phyloP scores from a whole-genome alignment of 441 rosid genomes.

The Codiaeum variegatum region DNA sequence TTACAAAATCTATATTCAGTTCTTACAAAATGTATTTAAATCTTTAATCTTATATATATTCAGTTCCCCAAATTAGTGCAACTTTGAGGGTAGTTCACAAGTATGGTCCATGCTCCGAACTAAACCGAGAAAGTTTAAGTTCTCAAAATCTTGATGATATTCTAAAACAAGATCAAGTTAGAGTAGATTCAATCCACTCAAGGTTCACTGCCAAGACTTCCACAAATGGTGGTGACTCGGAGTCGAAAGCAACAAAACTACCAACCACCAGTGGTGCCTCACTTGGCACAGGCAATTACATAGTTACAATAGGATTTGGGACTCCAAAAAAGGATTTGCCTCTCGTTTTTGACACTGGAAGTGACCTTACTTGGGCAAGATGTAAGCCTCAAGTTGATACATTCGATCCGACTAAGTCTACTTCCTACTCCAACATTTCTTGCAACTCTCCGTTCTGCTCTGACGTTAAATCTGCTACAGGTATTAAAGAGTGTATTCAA shows the following conservation, averaged over 20 bases:
- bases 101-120: constrained; percentile 66
- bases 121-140: constrained; percentile 15
- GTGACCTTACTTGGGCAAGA: constrained; percentile 68
- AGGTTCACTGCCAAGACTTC: constrained; percentile 29
- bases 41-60: background rate
- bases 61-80: constrained; percentile 1
- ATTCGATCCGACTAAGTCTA: constrained; percentile 42
- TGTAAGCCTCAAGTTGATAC: constrained; percentile 36
- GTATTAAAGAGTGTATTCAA: no score
- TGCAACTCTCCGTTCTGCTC: constrained; percentile 52
- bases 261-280: constrained; percentile 52
- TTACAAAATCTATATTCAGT: no score
- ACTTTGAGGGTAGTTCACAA: constrained; percentile 33
- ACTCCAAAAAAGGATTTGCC: constrained; percentile 57
- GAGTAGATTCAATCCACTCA: constrained; percentile 42
- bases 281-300: constrained; percentile 61
- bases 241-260: constrained; percentile 29
- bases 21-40: background rate
- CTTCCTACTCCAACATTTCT: constrained; percentile 51
- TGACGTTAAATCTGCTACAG: constrained; percentile 42
- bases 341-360: constrained; percentile 64
- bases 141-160: constrained; percentile 37
- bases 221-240: no score
- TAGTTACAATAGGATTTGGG: constrained; percentile 53
- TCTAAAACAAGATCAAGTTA: constrained; percentile 35